These are phyloP conservation scores for Leccinum pachyderme DNA, from an alignment of 1,284 basidiomycete genomes.

Conservation along the genomic window DNA sequence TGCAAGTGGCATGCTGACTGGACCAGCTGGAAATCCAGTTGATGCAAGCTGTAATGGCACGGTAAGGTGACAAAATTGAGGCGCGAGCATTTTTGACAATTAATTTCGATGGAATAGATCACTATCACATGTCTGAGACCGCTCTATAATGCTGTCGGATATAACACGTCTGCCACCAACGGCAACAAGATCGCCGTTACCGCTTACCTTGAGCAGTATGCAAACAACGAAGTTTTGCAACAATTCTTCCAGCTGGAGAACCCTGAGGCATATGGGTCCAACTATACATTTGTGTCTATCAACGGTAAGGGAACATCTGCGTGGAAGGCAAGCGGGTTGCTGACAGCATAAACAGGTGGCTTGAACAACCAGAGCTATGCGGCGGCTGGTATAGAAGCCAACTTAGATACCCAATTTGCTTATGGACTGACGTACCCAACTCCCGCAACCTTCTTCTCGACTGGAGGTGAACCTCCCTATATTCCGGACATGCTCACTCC, in stretches of 20 bases:
- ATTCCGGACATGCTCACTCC: constrained; percentile 42
- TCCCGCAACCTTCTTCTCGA: constrained; percentile 57
- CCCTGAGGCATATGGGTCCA: constrained; percentile 26
- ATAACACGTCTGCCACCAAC: constrained; percentile 34
- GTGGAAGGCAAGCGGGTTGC: background rate
- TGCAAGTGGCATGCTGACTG: constrained; percentile 21
- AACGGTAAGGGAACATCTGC: constrained; percentile 37
- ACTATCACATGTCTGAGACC: constrained; percentile 35
- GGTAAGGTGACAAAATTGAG: constrained; percentile 31
- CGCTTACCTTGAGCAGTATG: constrained; percentile 55
- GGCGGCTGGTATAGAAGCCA: constrained; percentile 64
- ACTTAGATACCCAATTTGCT: constrained; percentile 69
- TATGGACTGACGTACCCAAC: constrained; percentile 56
- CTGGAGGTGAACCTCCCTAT: constrained; percentile 60
- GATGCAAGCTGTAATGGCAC: constrained; percentile 49
- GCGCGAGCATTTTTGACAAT: background rate
- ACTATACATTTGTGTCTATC: constrained; percentile 44
- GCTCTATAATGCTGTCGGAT: constrained; percentile 46
- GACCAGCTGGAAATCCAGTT: constrained; percentile 37
- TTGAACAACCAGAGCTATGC: constrained; percentile 57
- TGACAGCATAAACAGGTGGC: constrained; percentile 39
- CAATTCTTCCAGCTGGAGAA: constrained; percentile 49
- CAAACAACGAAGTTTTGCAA: constrained; percentile 53
- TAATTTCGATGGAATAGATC: constrained; percentile 34
- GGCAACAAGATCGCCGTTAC: constrained; percentile 56